A percentile compares a stretch with the other conserved stretches of the same genome.
These are phyloP conservation scores for Fusarium neocosmosporiellum DNA, from an alignment of 2,329 filamentous ascomycete genomes.

Conservation along the genomic window DNA sequence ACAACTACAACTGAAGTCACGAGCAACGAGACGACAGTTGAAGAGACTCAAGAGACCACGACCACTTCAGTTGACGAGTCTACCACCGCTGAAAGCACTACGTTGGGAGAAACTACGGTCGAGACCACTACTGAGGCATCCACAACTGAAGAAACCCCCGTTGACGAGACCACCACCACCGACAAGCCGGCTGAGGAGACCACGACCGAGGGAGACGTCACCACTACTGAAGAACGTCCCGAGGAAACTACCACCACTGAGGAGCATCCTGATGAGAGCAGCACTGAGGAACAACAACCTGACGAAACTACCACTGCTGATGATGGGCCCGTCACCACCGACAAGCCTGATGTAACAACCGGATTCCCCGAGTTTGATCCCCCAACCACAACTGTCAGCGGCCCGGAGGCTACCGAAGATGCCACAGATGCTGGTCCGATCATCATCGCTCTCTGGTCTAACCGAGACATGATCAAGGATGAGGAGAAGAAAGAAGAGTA, in stretches of 20 bases:
- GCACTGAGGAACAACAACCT: background rate
- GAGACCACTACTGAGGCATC: background rate
- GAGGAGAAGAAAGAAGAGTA: constrained; percentile 15
- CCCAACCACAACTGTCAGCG: background rate
- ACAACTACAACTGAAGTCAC: background rate
- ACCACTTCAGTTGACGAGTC: background rate
- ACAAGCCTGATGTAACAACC: background rate
- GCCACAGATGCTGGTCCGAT: background rate
- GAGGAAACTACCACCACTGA: background rate
- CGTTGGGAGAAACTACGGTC: background rate
- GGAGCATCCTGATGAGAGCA: background rate
- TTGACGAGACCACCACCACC: background rate
- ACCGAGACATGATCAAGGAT: constrained; percentile 12
- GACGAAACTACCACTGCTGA: background rate
- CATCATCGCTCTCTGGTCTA: constrained; percentile 12
- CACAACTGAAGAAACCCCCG: background rate
- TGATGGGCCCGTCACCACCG: background rate
- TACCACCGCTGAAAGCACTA: background rate
- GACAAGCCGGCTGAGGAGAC: background rate
- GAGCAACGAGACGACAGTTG: background rate
- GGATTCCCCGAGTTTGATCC: background rate
- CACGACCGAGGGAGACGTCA: background rate
- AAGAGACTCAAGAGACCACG: background rate
- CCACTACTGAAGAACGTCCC: background rate
- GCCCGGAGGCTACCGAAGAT: background rate